Conservation (phyloP, 768 basidiomycete species). For the Boletus patriciae region DNA sequence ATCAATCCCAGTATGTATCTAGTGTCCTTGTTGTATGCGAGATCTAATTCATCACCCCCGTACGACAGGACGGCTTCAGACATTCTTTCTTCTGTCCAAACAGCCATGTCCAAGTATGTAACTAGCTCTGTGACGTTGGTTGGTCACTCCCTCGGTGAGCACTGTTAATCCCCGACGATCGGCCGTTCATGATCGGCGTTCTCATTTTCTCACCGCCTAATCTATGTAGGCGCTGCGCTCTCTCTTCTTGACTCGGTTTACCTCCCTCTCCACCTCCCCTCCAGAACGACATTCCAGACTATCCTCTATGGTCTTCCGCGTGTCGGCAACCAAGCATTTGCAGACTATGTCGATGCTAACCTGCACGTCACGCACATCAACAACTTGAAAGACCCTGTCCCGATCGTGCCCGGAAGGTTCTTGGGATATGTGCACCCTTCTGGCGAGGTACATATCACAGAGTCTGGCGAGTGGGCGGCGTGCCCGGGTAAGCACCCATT, state of each 20-base stretch:
- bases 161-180: neutral
- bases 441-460: slow-evolving; percentile 45
- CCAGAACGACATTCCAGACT: slow-evolving; percentile 27
- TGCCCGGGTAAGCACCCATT: slow-evolving; percentile 44
- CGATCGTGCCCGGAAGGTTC: slow-evolving; percentile 34
- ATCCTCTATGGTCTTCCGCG: slow-evolving; percentile 38
- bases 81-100: slow-evolving; percentile 43
- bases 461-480: slow-evolving; percentile 46
- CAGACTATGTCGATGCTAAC: slow-evolving; percentile 51
- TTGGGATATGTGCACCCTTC: slow-evolving; percentile 40
- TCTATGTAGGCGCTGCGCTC: slow-evolving; percentile 31
- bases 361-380: slow-evolving; percentile 50
- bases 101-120: slow-evolving; percentile 35
- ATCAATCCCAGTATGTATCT: slow-evolving; percentile 42
- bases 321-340: slow-evolving; percentile 58
- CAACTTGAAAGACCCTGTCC: slow-evolving; percentile 44
- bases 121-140: slow-evolving; percentile 42
- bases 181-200: neutral
- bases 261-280: slow-evolving; percentile 36
- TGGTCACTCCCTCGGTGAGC: slow-evolving; percentile 43
- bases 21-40: neutral
- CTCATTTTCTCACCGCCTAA: neutral
- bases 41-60: slow-evolving; percentile 11
- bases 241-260: slow-evolving; percentile 38
- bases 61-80: slow-evolving; percentile 40